Evolutionary conservation across 345 rosid species (phyloP).

Genomic region (Rhodomyrtus tomentosa): DNA sequence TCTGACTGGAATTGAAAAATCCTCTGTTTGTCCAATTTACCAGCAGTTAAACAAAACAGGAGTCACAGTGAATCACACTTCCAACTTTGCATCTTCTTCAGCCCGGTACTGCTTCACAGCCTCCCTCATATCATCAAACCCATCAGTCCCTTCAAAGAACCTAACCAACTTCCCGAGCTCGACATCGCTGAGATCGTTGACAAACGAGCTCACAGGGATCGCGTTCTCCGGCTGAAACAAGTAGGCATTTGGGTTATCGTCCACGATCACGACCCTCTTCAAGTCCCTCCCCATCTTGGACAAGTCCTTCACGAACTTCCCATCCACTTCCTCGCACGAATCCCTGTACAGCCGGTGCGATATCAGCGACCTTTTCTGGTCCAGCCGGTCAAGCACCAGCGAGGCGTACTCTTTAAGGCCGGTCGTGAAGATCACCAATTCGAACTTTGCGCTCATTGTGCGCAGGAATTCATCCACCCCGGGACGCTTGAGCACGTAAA

Average conservation of each 20-base stretch:
- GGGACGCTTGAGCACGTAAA: conserved; percentile 80
- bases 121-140: conserved; percentile 57
- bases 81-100: neutral
- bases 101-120: conserved; percentile 44
- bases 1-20: neutral
- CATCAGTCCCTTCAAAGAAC: conserved; percentile 43
- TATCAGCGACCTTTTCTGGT: conserved; percentile 38
- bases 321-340: conserved; percentile 55
- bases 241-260: conserved; percentile 76
- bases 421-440: conserved; percentile 87
- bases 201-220: conserved; percentile 54
- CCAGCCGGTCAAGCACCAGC: conserved; percentile 54
- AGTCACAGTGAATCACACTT: neutral
- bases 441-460: conserved; percentile 37
- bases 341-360: conserved; percentile 63
- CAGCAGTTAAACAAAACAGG: neutral
- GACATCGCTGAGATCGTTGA: conserved; percentile 35
- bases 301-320: conserved; percentile 72
- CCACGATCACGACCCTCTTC: conserved; percentile 55
- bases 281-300: conserved; percentile 54
- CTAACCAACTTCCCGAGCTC: conserved; percentile 43
- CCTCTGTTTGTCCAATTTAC: neutral
- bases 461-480: conserved; percentile 65
- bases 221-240: conserved; percentile 72
- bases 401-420: conserved; percentile 75